Evolutionary conservation across 129 eudicot genomes (phyloP), one percentile per base, ranked within the genome.

Genomic region (Chrysanthemum seticuspe): DNA sequence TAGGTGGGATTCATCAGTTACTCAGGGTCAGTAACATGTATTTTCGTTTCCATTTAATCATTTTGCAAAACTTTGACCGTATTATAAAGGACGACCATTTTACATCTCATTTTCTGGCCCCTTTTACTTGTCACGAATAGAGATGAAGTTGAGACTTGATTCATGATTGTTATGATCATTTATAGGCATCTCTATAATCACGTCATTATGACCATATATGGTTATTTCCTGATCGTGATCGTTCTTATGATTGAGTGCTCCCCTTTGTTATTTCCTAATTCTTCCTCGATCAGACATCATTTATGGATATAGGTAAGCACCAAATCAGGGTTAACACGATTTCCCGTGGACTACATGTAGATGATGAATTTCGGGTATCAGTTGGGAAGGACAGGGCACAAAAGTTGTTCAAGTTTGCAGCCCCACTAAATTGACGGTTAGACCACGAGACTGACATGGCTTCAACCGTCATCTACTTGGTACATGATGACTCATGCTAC

Each of bases 1-100:
- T 86, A 67, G 98, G 95, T 76, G 95, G 92, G 67, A 58, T 89
- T 27, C 87, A 89, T 61, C 98, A 93, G 70, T 83, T 89, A 65
- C 90, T 79, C 50, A 84, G 25, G 25, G 25, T 23, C 25, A 23
- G 25, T 29, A 29, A 29, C 31, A 29, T 29, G 31, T 3, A 29
- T 29, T 29, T 29, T 29, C 4, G 31, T 29, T 29, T 29, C 31
- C 31, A 29, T 29, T 29, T 29, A 29, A 29, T 29, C 31, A 29
- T 2, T 3, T 29, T 29, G 31, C 4, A 29, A 29, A 29, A 29
- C 31, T 29, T 29, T 29, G 31, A 29, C 31, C 31, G 31, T 29
- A 29, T 29, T 29, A 29, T 29, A 29, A 29, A 23, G 31, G 31
- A 29, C 31, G 0, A 29, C 31, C 31, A 29, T 29, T 29, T 29